Evolutionary conservation across 768 basidiomycete species (phyloP).

Genomic region (Leccinum obscurum): DNA sequence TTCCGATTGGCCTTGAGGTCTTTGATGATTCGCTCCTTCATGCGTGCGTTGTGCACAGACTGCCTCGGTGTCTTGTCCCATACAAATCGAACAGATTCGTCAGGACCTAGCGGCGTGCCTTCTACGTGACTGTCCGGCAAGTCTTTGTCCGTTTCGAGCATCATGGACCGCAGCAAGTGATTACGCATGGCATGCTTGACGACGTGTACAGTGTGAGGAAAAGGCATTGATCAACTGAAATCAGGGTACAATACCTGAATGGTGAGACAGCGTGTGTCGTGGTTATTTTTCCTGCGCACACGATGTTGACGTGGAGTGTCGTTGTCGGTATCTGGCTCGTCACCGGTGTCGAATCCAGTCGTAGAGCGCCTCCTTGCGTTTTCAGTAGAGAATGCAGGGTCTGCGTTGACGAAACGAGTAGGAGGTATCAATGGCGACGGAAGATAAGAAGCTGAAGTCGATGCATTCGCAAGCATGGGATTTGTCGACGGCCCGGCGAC

Average conservation of each 20-base stretch:
- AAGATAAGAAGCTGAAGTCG: conserved; percentile 6
- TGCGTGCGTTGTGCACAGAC: conserved; percentile 69
- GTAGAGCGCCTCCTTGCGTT: conserved; percentile 33
- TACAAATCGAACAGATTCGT: conserved; percentile 70
- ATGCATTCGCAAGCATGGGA: background rate
- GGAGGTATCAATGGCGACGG: conserved; percentile 19
- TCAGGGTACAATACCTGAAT: conserved; percentile 51
- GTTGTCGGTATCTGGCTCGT: conserved; percentile 37
- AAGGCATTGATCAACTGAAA: background rate
- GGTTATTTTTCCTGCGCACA: conserved; percentile 53
- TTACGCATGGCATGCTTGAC: conserved; percentile 67
- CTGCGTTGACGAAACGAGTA: conserved; percentile 23
- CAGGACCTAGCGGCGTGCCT: conserved; percentile 42
- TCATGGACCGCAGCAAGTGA: conserved; percentile 64
- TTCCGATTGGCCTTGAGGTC: conserved; percentile 59
- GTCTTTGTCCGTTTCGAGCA: conserved; percentile 51
- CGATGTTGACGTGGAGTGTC: conserved; percentile 37
- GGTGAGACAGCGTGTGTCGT: conserved; percentile 64
- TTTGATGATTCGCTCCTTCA: conserved; percentile 63
- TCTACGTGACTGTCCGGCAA: conserved; percentile 66
- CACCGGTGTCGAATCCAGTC: conserved; percentile 38
- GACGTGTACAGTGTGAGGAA: conserved; percentile 8
- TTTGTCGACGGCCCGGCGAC: conserved; percentile 12
- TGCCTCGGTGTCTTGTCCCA: conserved; percentile 80
- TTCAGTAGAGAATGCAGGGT: conserved; percentile 10